Conservation (phyloP, 1,139 yeast genomes). For the Suhomyces guaymorum region DNA sequence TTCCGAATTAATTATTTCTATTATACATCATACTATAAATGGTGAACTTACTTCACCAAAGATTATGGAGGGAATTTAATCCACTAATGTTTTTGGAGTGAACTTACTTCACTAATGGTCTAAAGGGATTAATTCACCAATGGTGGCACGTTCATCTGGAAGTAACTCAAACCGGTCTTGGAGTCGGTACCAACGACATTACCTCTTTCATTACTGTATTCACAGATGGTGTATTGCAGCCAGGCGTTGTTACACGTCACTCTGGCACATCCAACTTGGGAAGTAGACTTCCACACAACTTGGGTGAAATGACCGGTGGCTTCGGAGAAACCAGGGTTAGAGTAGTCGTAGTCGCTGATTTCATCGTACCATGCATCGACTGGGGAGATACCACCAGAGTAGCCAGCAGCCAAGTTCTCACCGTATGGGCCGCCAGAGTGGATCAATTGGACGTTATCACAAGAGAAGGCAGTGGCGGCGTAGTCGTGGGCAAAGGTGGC, state of each 20-base stretch:
- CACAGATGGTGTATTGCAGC: conserved; percentile 68
- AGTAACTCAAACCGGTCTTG: conserved; percentile 38
- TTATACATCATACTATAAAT: too few relatives aligned
- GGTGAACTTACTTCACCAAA: too few relatives aligned
- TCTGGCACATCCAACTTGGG: conserved; percentile 62
- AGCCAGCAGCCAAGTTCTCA: conserved; percentile 61
- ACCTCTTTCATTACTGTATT: conserved; percentile 60
- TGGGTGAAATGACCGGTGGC: conserved; percentile 69
- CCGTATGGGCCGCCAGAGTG: conserved; percentile 59
- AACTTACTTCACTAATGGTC: too few relatives aligned
- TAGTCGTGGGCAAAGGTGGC: conserved; percentile 50
- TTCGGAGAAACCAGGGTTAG: conserved; percentile 44
- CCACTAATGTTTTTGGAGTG: too few relatives aligned
- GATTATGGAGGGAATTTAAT: too few relatives aligned
- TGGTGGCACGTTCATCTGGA: conserved; percentile 54
- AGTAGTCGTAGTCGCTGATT: conserved; percentile 51
- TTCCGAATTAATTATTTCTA: too few relatives aligned
- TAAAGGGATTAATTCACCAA: too few relatives aligned
- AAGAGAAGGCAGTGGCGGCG: conserved; percentile 44
- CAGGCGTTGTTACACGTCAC: conserved; percentile 50
- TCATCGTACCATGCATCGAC: conserved; percentile 71
- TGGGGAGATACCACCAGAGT: conserved; percentile 46
- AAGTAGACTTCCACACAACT: conserved; percentile 61
- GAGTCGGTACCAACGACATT: conserved; percentile 47
- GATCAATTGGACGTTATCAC: conserved; percentile 53